Percentiles rank a stretch among this genome's conserved stretches.
These are phyloP conservation scores for Trichophaea hybrida DNA, from an alignment of 2,329 filamentous ascomycete genomes.

Conservation along the genomic window DNA sequence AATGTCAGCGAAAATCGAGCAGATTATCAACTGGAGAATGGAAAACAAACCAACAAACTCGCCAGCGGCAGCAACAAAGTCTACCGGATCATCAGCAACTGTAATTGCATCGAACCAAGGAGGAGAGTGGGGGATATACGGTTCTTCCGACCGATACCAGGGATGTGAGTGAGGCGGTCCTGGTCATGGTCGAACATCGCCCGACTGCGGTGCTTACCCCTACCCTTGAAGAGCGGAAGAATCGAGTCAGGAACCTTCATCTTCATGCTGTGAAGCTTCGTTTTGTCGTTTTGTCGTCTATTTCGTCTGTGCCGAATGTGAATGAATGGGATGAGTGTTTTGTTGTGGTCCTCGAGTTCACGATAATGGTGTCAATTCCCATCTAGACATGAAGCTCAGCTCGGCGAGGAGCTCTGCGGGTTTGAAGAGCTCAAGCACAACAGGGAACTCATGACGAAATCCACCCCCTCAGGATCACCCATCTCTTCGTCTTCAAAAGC, in stretches of 20 bases:
- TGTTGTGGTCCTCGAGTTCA: no score
- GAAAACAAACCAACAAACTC: conserved; percentile 1
- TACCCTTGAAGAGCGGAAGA: background rate
- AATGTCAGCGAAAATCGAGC: background rate
- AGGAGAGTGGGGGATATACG: background rate
- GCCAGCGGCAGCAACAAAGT: background rate
- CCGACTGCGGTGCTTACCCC: background rate
- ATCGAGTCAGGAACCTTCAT: background rate
- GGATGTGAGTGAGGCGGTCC: background rate
- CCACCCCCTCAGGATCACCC: background rate
- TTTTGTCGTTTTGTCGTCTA: no score
- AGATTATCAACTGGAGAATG: background rate
- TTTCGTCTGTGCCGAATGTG: no score
- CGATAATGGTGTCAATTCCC: no score
- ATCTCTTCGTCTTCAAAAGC: background rate
- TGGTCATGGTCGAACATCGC: background rate
- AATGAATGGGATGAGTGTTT: no score
- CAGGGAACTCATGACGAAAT: background rate
- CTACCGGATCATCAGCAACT: background rate
- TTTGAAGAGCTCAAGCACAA: no score
- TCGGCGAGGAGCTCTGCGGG: no score
- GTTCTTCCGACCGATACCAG: background rate
- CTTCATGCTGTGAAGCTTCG: background rate
- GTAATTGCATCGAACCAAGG: background rate
- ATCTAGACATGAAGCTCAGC: no score